A percentile compares a stretch with the other conserved stretches of the same genome.
phyloP scores from a whole-genome alignment of 192 early-diverging fungal genomes.

The Funneliformis geosporum region DNA sequence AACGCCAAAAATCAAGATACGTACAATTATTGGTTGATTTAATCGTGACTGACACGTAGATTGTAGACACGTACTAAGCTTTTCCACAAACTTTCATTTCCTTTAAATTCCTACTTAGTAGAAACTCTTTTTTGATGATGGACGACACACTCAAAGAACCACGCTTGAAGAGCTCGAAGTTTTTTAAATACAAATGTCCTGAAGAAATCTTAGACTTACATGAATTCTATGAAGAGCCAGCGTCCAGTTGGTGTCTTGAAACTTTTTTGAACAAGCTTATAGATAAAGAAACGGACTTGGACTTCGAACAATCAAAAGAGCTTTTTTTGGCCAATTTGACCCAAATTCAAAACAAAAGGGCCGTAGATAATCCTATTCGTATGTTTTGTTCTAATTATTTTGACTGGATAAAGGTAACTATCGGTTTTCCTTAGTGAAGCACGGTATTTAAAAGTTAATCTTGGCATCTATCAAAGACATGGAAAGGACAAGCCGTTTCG shows the following conservation, averaged over 20 bases:
- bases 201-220: slow-evolving; percentile 12
- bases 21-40: no score
- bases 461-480: background rate
- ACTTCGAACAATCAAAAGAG: slow-evolving; percentile 6
- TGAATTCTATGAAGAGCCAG: slow-evolving; percentile 20
- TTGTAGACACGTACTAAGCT: no score
- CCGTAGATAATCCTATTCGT: background rate
- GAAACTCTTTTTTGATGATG: no score
- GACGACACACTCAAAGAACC: background rate
- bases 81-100: no score
- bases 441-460: background rate
- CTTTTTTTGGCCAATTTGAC: slow-evolving; percentile 8
- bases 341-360: slow-evolving; percentile 1
- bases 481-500: background rate
- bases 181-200: slow-evolving; percentile 22
- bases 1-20: no score
- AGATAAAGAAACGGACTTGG: slow-evolving; percentile 2
- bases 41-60: no score
- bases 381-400: background rate
- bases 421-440: background rate
- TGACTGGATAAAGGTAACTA: slow-evolving; percentile 4
- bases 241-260: background rate
- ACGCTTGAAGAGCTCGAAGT: background rate
- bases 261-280: slow-evolving; percentile 15
- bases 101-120: no score